Base-by-base conservation (phyloP, 2,329 filamentous ascomycete genomes). In the Gaeumannomyces sp. region DNA sequence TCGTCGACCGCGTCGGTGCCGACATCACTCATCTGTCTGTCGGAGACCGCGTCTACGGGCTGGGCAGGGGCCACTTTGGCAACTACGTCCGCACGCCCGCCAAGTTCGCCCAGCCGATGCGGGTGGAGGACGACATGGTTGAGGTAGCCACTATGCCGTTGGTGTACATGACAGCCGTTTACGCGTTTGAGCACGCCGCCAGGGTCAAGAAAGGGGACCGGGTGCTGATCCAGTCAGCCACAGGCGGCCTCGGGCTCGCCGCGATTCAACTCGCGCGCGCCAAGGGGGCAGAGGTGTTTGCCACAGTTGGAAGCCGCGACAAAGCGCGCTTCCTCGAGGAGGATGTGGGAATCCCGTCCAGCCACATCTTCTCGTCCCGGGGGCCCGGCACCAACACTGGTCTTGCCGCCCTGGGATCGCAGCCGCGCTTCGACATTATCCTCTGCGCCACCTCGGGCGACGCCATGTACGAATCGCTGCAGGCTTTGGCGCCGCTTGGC, bases 181-280 rank as follows among this genome's bases (percentile, higher is more conserved):
- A 82, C 66, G 75, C 74, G 8, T 70, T 85, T 5, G 45, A 67
- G 25, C 56, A 74, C 25, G 62, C 74, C 28, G 74, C 71, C 1
- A 66, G 67, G 0, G 70, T 79, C 2, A 65, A 66, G 4, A 64
- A 63, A 0, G 71, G 69, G 2, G 69, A 74, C 61, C 75, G 68
- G 2, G 71, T 82, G 4, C 72, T 83, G 1, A 72, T 83, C 14
- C 78, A 81, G 59, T 73, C 74, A 14, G 81, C 75, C 11, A 75
- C 78, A 6, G 78, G 79, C 61, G 73, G 74, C 1, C 72, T 78
- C 29, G 80, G 81, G 0, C 72, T 79, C 22, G 77, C 77, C 10
- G 80, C 79, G 2, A 68, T 83, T 4, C 71, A 74, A 7, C 66
- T 83, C 10, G 77, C 78, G 4, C 70, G 70, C 45, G 65, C 71